Evolutionary conservation across 805 yeast species (phyloP).

Genomic region (Clavispora vitiphila): DNA sequence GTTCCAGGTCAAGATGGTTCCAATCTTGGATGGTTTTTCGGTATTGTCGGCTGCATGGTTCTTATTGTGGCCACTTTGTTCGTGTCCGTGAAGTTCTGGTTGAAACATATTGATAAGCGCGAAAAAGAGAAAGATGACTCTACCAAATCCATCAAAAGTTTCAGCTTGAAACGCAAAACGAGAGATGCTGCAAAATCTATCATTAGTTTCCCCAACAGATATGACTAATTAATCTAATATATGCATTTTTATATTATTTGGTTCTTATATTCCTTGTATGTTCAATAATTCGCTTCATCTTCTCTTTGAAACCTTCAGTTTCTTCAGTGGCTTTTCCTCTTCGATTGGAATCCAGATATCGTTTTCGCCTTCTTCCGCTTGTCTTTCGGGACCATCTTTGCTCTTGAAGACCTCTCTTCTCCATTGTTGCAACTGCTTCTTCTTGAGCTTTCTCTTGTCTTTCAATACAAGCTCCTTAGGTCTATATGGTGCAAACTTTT

Average conservation of each 20-base stretch:
- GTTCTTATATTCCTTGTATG: constrained; percentile 3
- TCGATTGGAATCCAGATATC: constrained; percentile 36
- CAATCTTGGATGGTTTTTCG: constrained; percentile 44
- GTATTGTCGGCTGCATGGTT: constrained; percentile 45
- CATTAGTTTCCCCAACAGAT: constrained; percentile 35
- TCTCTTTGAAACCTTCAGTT: constrained; percentile 5
- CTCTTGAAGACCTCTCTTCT: constrained; percentile 71
- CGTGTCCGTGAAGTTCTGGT: constrained; percentile 18
- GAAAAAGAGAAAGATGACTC: constrained; percentile 7
- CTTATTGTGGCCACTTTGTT: constrained; percentile 22
- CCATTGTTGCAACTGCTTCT: constrained; percentile 84
- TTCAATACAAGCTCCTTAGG: constrained; percentile 63
- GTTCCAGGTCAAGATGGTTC: constrained; percentile 60
- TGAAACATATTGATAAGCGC: constrained; percentile 11
- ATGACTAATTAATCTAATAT: constrained; percentile 18
- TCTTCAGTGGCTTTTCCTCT: constrained; percentile 7
- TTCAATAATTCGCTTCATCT: constrained; percentile 5
- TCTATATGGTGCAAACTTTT: constrained; percentile 91
- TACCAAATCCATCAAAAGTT: constrained; percentile 20
- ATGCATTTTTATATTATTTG: constrained; percentile 2
- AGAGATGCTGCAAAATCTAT: constrained; percentile 34
- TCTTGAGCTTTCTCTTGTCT: constrained; percentile 82
- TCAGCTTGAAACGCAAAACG: constrained; percentile 19
- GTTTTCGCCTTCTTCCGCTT: constrained; percentile 29
- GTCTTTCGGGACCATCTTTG: constrained; percentile 45